phyloP scores from a whole-genome alignment of 768 basidiomycete genomes.

The Russula abietina region DNA sequence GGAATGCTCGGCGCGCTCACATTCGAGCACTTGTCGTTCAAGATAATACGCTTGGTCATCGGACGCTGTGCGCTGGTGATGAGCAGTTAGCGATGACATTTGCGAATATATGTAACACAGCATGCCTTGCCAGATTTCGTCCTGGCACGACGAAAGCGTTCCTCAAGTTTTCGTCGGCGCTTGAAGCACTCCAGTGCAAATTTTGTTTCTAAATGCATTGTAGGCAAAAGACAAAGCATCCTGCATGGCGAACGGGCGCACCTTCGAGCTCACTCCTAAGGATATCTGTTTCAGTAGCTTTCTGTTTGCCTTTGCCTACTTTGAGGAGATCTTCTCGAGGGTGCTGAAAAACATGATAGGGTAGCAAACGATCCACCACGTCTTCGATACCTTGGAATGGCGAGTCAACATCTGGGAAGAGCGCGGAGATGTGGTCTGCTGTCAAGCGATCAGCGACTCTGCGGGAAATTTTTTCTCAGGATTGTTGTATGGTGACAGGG shows the following conservation, averaged over 20 bases:
- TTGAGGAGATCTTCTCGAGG: conserved; percentile 56
- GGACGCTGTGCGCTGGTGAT: conserved; percentile 49
- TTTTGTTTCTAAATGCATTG: conserved; percentile 50
- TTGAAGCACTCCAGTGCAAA: conserved; percentile 63
- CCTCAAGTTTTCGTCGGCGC: conserved; percentile 49
- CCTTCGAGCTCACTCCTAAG: conserved; percentile 48
- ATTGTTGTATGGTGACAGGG: not conserved
- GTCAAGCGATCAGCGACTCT: conserved; percentile 54
- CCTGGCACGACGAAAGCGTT: conserved; percentile 51
- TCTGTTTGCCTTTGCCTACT: conserved; percentile 57
- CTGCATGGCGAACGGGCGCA: conserved; percentile 29
- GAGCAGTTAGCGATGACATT: not conserved
- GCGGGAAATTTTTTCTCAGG: not conserved
- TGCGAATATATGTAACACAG: not conserved
- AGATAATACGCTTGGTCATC: conserved; percentile 60
- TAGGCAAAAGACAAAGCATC: not conserved
- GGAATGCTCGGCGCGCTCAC: conserved; percentile 58
- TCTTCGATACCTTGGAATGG: conserved; percentile 61
- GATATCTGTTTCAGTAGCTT: conserved; percentile 41
- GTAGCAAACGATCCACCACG: conserved; percentile 63
- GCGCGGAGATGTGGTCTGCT: conserved; percentile 54
- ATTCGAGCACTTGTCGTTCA: conserved; percentile 57
- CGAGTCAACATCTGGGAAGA: conserved; percentile 62
- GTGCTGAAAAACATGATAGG: conserved; percentile 76
- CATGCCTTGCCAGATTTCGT: conserved; percentile 54